Evolutionary conservation across 176 grass and related monocot genomes (phyloP), one percentile per base, ranked within the genome.

Genomic region (Zoysia pacifica): DNA sequence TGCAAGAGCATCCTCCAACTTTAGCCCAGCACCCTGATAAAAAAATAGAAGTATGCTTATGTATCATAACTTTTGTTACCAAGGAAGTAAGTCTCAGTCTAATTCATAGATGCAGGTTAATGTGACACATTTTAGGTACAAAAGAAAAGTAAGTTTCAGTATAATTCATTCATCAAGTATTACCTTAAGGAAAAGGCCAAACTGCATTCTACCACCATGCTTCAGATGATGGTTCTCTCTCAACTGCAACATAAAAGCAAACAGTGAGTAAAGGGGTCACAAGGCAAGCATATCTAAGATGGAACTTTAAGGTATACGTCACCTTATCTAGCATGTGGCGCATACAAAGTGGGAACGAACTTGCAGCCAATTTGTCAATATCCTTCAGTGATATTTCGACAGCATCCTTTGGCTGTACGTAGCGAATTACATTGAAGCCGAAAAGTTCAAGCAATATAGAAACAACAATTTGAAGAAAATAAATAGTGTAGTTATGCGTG

Each of bases 141-240:
- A 28, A 28, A 28, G 28, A 28, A 28, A 28, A 28, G 28, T 28
- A 28, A 28, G 28, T 28, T 28, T 28, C 28, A 28, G 28, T 28
- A 28, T 28, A 28, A 28, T 28, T 28, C 28, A 28, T 28, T 28
- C 28, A 28, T 81, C 3, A 64, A 77, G 6, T 66, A 72, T 64
- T 95, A 95, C 96, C 96, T 99, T 99, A 68, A 99, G 92, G 70
- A 99, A 99, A 81, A 99, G 92, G 67, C 92, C 90, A 85, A 99
- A 86, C 82, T 99, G 96, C 88, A 99, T 87, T 80, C 96, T 93
- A 69, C 96, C 96, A 62, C 92, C 92, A 79, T 99, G 79, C 82
- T 93, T 99, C 67, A 99, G 73, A 95, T 99, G 96, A 84, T 99
- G 96, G 76, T 91, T 88, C 84, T 99, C 96, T 88, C 79, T 95